Percentiles rank a stretch among this genome's conserved stretches.
These are phyloP conservation scores for Hygrocybe coccinea DNA, from an alignment of 768 basidiomycete species.

Conservation along the genomic window DNA sequence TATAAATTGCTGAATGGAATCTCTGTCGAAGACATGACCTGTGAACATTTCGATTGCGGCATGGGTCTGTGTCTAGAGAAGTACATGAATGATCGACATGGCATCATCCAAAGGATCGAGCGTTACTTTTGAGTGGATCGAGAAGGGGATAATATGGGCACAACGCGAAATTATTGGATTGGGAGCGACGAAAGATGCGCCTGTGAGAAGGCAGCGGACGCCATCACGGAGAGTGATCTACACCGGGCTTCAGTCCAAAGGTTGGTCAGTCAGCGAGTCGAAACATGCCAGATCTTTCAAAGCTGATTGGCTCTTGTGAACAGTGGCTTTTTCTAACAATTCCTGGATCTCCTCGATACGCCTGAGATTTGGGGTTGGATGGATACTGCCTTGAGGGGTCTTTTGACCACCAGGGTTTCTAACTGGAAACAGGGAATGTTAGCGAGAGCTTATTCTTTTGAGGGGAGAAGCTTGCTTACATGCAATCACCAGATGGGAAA, in stretches of 20 bases:
- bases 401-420: neutral
- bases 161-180: neutral
- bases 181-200: neutral
- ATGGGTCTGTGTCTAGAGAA: neutral
- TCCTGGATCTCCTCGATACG: neutral
- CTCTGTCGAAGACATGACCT: neutral
- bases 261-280: neutral
- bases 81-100: neutral
- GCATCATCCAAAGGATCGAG: neutral
- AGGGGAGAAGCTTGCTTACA: neutral
- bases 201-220: neutral
- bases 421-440: neutral
- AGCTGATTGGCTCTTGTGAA: neutral
- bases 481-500: neutral
- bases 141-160: slow-evolving; percentile 1
- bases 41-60: slow-evolving; percentile 1
- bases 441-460: neutral
- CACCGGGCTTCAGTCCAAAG: neutral
- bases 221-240: neutral
- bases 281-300: slow-evolving; percentile 3
- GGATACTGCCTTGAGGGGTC: neutral
- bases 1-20: neutral
- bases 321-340: neutral
- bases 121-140: neutral
- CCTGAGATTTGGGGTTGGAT: neutral